phyloP scores from a whole-genome alignment of 257 asterid genomes.

The Petunia secreta region DNA sequence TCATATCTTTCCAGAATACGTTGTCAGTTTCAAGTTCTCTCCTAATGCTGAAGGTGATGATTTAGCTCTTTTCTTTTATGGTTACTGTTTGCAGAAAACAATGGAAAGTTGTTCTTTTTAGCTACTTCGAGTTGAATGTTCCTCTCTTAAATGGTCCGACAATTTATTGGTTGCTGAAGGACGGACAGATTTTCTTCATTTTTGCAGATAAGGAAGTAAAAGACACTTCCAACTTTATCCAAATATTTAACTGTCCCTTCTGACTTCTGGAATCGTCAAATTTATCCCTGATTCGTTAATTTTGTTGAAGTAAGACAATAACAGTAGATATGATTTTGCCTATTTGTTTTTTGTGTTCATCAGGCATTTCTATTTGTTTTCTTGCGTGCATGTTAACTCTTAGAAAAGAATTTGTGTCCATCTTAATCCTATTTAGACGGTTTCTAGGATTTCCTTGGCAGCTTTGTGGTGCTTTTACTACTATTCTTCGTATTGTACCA shows the following conservation, averaged over 20 bases:
- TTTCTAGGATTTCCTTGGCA: background rate
- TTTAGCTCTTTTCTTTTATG: conserved; percentile 22
- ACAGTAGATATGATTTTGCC: background rate
- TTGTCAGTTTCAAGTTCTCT: conserved; percentile 77
- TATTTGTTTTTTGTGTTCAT: background rate
- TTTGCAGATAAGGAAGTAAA: conserved; percentile 12
- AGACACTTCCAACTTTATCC: background rate
- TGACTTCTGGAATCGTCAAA: conserved; percentile 3
- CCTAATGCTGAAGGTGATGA: conserved; percentile 60
- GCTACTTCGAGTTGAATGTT: background rate
- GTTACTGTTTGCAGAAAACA: background rate
- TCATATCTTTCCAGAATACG: conserved; percentile 83
- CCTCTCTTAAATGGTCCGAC: background rate
- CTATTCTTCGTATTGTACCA: background rate
- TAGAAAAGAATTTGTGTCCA: background rate
- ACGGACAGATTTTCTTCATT: background rate
- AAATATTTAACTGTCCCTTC: background rate
- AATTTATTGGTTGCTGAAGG: background rate
- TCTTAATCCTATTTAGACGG: conserved; percentile 2
- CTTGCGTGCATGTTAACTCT: too few species aligned
- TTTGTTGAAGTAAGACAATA: background rate
- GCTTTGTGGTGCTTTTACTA: background rate
- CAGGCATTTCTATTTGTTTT: conserved; percentile 2
- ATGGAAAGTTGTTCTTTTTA: background rate
- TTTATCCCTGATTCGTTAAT: background rate